phyloP scores from a whole-genome alignment of 2,329 filamentous ascomycete species.

The Metarhizium rileyi region DNA sequence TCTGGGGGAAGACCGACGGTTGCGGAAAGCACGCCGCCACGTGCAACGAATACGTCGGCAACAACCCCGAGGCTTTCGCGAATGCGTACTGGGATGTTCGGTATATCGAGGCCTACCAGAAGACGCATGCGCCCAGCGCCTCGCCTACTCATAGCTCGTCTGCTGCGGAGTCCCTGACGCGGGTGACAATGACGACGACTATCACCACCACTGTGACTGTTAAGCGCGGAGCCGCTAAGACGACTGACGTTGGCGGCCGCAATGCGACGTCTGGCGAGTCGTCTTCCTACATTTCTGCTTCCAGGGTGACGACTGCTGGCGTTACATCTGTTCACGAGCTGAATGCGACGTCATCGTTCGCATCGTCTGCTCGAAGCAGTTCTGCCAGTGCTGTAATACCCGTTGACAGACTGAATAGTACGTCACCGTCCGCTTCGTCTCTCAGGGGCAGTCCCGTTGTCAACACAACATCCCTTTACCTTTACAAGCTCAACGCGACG shows the following conservation, averaged over 20 bases:
- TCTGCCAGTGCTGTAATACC: neutral
- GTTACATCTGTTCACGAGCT: too few relatives aligned
- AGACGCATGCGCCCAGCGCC: constrained; percentile 3
- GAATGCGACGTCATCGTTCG: neutral
- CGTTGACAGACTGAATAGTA: neutral
- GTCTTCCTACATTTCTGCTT: too few relatives aligned
- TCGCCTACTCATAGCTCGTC: neutral
- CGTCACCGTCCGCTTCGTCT: neutral
- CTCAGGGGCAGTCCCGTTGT: too few relatives aligned
- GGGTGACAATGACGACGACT: constrained; percentile 18
- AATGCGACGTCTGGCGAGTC: too few relatives aligned
- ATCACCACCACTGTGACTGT: constrained; percentile 18
- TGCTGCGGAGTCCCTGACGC: neutral
- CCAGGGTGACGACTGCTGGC: too few relatives aligned
- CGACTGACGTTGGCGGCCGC: constrained; percentile 5
- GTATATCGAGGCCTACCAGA: constrained; percentile 39
- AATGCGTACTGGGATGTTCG: constrained; percentile 43
- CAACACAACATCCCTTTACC: too few relatives aligned
- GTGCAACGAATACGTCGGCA: constrained; percentile 36
- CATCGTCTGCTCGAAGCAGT: neutral
- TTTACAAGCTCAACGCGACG: neutral
- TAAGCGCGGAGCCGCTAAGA: neutral
- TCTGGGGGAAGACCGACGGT: constrained; percentile 30
- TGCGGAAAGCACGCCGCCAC: constrained; percentile 32
- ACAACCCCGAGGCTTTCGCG: constrained; percentile 32